phyloP scores from a whole-genome alignment of 2,329 filamentous ascomycete species.

The Endothia cerciana region DNA sequence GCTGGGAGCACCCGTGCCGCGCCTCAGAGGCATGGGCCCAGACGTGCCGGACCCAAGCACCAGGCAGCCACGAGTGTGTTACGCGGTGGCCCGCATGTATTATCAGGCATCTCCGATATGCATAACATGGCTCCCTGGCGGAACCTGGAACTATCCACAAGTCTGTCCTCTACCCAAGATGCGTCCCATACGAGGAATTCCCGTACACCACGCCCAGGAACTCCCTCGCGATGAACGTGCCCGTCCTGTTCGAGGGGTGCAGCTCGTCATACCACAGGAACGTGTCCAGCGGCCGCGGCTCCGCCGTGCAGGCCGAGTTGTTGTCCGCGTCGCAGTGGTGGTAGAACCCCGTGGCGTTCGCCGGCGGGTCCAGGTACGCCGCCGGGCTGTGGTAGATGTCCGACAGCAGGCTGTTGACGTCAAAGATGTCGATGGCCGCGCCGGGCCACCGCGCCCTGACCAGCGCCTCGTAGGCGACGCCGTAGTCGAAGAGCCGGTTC shows the following conservation, averaged over 20 bases:
- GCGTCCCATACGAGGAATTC: constrained; percentile 32
- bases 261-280: constrained; percentile 76
- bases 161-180: background rate
- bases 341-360: constrained; percentile 63
- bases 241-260: constrained; percentile 69
- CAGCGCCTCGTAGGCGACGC: constrained; percentile 50
- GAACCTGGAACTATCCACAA: too few relatives aligned
- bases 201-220: constrained; percentile 34
- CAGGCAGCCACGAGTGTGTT: too few relatives aligned
- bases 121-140: too few relatives aligned
- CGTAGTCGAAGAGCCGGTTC: constrained; percentile 55
- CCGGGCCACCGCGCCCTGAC: constrained; percentile 56
- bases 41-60: too few relatives aligned
- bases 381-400: constrained; percentile 67
- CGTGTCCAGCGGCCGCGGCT: constrained; percentile 53
- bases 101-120: too few relatives aligned
- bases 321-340: constrained; percentile 52
- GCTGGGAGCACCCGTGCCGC: too few relatives aligned
- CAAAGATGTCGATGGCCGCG: constrained; percentile 66
- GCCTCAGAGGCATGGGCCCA: too few relatives aligned
- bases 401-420: constrained; percentile 66
- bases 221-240: constrained; percentile 36
- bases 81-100: too few relatives aligned
- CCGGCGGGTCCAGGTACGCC: constrained; percentile 64
- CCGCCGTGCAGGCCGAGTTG: constrained; percentile 42